Conservation (phyloP, 352 stramenopile species). For the Pythium insidiosum region DNA sequence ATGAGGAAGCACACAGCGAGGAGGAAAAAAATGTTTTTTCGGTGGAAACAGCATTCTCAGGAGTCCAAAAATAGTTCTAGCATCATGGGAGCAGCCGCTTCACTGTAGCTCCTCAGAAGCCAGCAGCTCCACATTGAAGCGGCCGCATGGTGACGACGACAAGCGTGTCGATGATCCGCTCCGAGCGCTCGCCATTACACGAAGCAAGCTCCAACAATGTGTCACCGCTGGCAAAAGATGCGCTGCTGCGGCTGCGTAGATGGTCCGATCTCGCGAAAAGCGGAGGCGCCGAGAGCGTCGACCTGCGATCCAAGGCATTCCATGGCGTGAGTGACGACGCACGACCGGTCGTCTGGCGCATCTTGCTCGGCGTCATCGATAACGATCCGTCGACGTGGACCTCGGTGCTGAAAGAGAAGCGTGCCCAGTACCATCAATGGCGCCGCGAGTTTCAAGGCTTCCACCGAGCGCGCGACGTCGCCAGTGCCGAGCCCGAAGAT, state of each 20-base stretch:
- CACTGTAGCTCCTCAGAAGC: no score
- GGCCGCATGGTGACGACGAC: no score
- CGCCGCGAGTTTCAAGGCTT: slow-evolving; percentile 12
- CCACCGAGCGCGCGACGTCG: not conserved
- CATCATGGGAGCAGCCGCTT: no score
- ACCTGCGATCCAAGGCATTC: slow-evolving; percentile 6
- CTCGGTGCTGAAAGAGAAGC: not conserved
- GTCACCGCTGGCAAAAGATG: no score
- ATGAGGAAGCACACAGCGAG: not conserved
- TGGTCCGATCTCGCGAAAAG: not conserved
- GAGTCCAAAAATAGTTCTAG: no score
- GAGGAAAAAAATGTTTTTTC: not conserved
- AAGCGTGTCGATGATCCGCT: no score
- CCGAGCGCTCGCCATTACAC: no score
- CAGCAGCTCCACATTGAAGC: no score
- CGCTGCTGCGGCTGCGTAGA: no score
- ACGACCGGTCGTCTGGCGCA: slow-evolving; percentile 9
- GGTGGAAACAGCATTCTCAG: no score
- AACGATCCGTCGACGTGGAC: not conserved
- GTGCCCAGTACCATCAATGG: slow-evolving; percentile 19
- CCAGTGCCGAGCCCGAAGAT: not conserved
- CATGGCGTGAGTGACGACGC: slow-evolving; percentile 1
- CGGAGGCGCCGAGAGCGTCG: slow-evolving; percentile 1
- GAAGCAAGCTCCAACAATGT: no score
- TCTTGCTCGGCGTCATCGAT: slow-evolving; percentile 8